Base-by-base conservation (phyloP, 306 rosid genomes). In the Lathyrus oleraceus region DNA sequence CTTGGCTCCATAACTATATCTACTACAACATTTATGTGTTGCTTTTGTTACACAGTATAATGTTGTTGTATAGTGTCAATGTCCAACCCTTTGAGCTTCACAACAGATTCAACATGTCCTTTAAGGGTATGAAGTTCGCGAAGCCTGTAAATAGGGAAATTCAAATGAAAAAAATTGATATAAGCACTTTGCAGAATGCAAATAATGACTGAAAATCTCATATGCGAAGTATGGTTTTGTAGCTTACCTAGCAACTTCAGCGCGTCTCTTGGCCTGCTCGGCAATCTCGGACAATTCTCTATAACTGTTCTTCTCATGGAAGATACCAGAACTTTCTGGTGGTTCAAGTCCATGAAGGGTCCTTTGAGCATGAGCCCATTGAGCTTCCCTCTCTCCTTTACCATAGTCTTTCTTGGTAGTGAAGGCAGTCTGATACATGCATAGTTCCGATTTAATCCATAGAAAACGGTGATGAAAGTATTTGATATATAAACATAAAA, bases 321-420 rank as follows among this genome's bases (percentile, higher is more conserved):
- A 95, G 62, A 91, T 10, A 25, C 10, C 72, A 2, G 81, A 56
- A 16, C 85, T 5, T 75, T 89, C 96, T 3, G 96, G 97, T 38
- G 99, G 91, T 70, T 91, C 90, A 78, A 95, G 99, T 17, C 99
- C 99, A 62, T 91, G 99, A 8, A 95, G 76, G 19, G 99, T 95
- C 65, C 99, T 86, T 62, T 95, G 99, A 77, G 99, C 96, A 87
- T 16, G 90, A 49, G 99, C 99, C 99, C 99, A 95, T 79, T 95
- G 99, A 87, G 99, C 99, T 65, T 95, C 99, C 61, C 99, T 91
- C 67, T 95, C 95, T 49, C 74, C 99, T 27, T 83, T 95, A 7
- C 99, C 99, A 60, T 95, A 95, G 76, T 95, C 93, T 85, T 95
- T 95, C 96, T 95, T 95, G 75, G 95, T 91, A 69, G 99, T 95